phyloP scores from a whole-genome alignment of 108 stramenopile species.

The Cylindrotheca fusiformis region DNA sequence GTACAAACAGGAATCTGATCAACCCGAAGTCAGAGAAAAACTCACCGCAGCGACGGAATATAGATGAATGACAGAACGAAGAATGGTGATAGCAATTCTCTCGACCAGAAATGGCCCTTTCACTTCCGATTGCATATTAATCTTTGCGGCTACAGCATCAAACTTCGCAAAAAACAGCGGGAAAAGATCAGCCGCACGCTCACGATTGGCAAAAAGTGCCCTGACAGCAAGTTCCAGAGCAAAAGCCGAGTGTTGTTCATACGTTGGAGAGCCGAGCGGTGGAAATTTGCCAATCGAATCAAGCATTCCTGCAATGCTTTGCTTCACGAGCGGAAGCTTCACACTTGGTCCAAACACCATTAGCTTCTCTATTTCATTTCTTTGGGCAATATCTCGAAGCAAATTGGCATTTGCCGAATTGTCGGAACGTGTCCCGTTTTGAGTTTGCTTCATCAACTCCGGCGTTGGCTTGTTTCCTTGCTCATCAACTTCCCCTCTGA shows the following conservation, averaged over 20 bases:
- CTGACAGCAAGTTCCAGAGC: slow-evolving; percentile 67
- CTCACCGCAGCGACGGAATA: slow-evolving; percentile 55
- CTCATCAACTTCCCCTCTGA: slow-evolving; percentile 7
- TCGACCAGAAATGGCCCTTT: slow-evolving; percentile 68
- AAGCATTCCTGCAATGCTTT: slow-evolving; percentile 48
- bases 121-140: slow-evolving; percentile 11
- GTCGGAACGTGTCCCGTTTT: slow-evolving; percentile 13
- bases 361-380: slow-evolving; percentile 63
- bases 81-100: slow-evolving; percentile 66
- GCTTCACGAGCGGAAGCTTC: slow-evolving; percentile 43
- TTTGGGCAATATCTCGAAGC: slow-evolving; percentile 43
- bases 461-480: slow-evolving; percentile 12
- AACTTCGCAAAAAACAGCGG: slow-evolving; percentile 67
- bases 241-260: slow-evolving; percentile 73
- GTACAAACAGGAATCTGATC: slow-evolving; percentile 1
- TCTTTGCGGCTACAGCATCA: slow-evolving; percentile 28
- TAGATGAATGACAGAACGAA: slow-evolving; percentile 72
- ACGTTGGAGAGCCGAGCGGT: slow-evolving; percentile 47
- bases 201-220: slow-evolving; percentile 59
- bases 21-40: neutral
- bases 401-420: slow-evolving; percentile 37
- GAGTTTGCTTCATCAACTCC: slow-evolving; percentile 10
- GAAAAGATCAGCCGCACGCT: slow-evolving; percentile 56
- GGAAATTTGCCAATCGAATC: slow-evolving; percentile 52
- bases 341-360: slow-evolving; percentile 41